phyloP scores from a whole-genome alignment of 257 asterid genomes.

The Scutellaria barbata region DNA sequence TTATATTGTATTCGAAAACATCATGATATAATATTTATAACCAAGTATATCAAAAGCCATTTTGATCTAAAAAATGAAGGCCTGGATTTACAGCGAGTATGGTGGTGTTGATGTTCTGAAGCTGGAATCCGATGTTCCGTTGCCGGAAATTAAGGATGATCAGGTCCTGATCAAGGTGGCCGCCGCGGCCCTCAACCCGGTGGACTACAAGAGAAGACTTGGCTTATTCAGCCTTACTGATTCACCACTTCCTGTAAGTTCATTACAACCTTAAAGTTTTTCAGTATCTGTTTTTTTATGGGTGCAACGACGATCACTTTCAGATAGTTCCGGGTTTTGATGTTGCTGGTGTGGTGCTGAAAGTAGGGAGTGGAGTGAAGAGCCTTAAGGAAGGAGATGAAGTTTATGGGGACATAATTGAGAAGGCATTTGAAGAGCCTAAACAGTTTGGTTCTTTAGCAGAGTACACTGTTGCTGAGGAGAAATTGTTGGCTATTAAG shows the following conservation, averaged over 20 bases:
- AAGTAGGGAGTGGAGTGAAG: constrained; percentile 79
- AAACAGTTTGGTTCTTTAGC: constrained; percentile 76
- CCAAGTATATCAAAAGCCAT: too few species aligned
- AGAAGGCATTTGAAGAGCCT: constrained; percentile 76
- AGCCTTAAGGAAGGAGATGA: constrained; percentile 83
- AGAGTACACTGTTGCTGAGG: constrained; percentile 81
- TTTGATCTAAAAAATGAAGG: constrained; percentile 54
- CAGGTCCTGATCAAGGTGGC: constrained; percentile 77
- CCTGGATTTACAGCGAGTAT: constrained; percentile 69
- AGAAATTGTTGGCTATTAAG: constrained; percentile 72
- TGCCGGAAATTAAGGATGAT: constrained; percentile 69
- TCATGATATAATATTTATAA: background rate
- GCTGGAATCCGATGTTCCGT: constrained; percentile 50
- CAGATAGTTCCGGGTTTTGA: constrained; percentile 82
- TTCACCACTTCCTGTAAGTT: constrained; percentile 79
- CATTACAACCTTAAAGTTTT: too few species aligned
- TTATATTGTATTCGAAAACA: background rate
- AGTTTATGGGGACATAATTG: constrained; percentile 79
- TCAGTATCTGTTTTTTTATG: too few species aligned
- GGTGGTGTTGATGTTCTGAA: constrained; percentile 81
- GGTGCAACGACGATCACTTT: too few species aligned
- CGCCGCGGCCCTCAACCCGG: constrained; percentile 88
- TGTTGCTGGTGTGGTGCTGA: constrained; percentile 85
- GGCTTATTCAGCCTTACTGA: constrained; percentile 71
- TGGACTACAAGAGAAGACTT: constrained; percentile 75